These are phyloP conservation scores for Penstemon eatonii DNA, from an alignment of 257 asterid species.

Conservation along the genomic window DNA sequence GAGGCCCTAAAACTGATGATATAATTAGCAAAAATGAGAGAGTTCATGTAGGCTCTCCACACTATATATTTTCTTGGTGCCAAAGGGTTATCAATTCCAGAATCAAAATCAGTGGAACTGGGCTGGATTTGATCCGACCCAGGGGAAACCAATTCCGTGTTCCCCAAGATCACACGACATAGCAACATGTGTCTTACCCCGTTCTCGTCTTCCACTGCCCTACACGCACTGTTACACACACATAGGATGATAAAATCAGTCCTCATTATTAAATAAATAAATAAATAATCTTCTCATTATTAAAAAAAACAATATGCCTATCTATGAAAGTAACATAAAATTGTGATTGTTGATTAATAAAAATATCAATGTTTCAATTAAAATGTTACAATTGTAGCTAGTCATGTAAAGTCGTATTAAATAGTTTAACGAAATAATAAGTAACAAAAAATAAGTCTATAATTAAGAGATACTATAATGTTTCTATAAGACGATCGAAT, in stretches of 20 bases:
- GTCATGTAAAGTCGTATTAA: no score
- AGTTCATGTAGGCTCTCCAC: slow-evolving; percentile 47
- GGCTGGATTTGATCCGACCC: slow-evolving; percentile 48
- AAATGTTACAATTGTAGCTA: no score
- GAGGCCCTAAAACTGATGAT: slow-evolving; percentile 38
- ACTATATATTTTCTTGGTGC: slow-evolving; percentile 42
- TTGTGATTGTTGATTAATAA: no score
- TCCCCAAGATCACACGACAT: slow-evolving; percentile 57
- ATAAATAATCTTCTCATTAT: neutral
- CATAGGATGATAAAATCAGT: neutral
- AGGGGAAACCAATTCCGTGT: slow-evolving; percentile 34
- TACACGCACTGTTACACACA: slow-evolving; percentile 32
- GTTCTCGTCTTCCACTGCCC: slow-evolving; percentile 44
- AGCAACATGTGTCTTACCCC: slow-evolving; percentile 50
- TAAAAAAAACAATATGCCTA: no score
- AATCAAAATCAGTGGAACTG: slow-evolving; percentile 40
- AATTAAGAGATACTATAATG: no score
- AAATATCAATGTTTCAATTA: no score
- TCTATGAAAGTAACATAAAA: neutral
- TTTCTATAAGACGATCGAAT: no score
- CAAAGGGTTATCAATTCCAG: slow-evolving; percentile 46
- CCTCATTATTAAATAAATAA: neutral
- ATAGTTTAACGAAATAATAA: no score
- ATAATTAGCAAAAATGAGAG: slow-evolving; percentile 47
- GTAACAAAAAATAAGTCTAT: no score